Evolutionary conservation across 1,139 yeast species (phyloP).

Genomic region (Geotrichum cucujoidarum): DNA sequence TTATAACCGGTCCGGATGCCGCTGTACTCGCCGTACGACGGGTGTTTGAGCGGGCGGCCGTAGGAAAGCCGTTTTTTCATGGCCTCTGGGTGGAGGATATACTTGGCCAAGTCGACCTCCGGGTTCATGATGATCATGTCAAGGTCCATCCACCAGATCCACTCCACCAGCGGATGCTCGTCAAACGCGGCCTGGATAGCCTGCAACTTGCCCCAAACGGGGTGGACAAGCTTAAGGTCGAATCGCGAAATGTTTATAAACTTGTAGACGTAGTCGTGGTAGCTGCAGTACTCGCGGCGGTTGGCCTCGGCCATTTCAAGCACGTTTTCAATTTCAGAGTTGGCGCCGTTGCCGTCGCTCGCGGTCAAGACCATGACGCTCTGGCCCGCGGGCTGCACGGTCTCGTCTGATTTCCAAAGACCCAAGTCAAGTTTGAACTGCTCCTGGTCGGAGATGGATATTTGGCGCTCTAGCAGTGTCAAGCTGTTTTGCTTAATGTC

Average conservation of each 20-base stretch:
- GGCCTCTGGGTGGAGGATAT: conserved; percentile 25
- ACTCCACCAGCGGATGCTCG: conserved; percentile 27
- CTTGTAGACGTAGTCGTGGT: conserved; percentile 33
- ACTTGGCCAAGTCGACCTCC: conserved; percentile 24
- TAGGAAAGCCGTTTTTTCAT: conserved; percentile 20
- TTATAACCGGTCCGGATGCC: conserved; percentile 14
- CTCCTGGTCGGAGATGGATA: conserved; percentile 14
- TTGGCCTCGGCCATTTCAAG: conserved; percentile 29
- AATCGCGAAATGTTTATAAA: conserved; percentile 29
- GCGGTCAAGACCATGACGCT: conserved; percentile 33
- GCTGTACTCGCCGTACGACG: conserved; percentile 13
- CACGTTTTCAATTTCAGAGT: conserved; percentile 25
- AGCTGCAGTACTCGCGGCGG: conserved; percentile 33
- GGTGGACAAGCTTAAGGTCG: conserved; percentile 17
- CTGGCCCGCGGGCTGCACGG: conserved; percentile 22
- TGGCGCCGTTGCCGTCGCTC: conserved; percentile 30
- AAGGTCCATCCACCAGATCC: conserved; percentile 32
- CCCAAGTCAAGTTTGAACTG: conserved; percentile 10
- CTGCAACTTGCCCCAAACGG: conserved; percentile 29
- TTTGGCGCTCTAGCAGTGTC: conserved; percentile 6
- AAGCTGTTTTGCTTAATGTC: conserved; percentile 12
- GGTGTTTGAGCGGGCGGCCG: conserved; percentile 19
- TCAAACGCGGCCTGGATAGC: conserved; percentile 25
- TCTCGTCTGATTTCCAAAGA: background rate
- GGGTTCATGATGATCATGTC: conserved; percentile 29